Conservation (phyloP, 805 yeast species). For the Tetrapisispora arboricola region DNA sequence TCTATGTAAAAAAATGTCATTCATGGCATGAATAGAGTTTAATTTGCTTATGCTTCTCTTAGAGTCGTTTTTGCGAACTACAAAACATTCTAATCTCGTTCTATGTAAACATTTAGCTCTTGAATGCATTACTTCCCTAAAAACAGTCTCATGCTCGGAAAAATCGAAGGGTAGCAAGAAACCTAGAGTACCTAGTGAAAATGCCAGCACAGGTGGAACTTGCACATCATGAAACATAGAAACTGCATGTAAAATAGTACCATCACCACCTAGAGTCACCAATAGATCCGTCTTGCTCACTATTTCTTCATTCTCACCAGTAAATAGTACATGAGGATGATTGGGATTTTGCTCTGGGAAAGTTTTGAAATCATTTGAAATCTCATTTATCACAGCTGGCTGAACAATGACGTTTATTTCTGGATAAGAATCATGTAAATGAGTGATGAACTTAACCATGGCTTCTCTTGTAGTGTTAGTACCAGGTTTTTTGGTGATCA, state of each 20-base stretch:
- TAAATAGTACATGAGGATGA: conserved; percentile 37
- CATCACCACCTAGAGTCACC: conserved; percentile 93
- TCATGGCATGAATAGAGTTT: conserved; percentile 59
- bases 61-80: conserved; percentile 31
- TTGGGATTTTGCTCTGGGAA: conserved; percentile 20
- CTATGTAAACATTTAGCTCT: conserved; percentile 67
- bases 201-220: conserved; percentile 84
- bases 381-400: conserved; percentile 63
- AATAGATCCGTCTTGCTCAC: conserved; percentile 63
- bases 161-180: conserved; percentile 83
- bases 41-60: conserved; percentile 5
- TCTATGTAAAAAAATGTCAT: conserved; percentile 79
- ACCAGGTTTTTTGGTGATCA: conserved; percentile 81
- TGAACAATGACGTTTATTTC: conserved; percentile 69
- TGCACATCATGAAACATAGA: conserved; percentile 57
- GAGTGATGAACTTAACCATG: conserved; percentile 52
- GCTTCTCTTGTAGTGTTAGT: conserved; percentile 53
- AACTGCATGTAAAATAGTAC: conserved; percentile 80
- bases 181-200: conserved; percentile 86
- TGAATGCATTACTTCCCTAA: conserved; percentile 54
- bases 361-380: conserved; percentile 28
- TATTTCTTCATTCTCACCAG: conserved; percentile 51
- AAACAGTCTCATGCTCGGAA: conserved; percentile 46
- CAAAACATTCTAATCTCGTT: conserved; percentile 68
- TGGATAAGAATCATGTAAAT: conserved; percentile 53